Evolutionary conservation across 2,329 filamentous ascomycete genomes (phyloP).

Genomic region (Ascochyta koolunga): DNA sequence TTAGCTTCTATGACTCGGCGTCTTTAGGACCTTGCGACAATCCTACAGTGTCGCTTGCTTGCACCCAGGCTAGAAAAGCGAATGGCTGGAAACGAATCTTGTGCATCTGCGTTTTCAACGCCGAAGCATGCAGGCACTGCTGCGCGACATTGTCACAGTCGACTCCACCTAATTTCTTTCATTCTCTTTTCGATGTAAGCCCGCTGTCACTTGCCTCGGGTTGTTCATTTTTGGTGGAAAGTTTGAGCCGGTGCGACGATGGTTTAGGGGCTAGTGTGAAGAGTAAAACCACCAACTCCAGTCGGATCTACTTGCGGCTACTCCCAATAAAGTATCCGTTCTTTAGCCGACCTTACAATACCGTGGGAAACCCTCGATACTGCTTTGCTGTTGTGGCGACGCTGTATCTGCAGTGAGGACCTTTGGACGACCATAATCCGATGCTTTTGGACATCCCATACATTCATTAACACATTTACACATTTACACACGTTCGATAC

Average conservation of each 20-base stretch:
- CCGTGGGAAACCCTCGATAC: constrained; percentile 25
- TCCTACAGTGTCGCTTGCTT: constrained; percentile 3
- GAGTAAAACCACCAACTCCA: constrained; percentile 34
- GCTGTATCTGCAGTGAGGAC: constrained; percentile 24
- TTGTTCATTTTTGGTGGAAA: constrained; percentile 21
- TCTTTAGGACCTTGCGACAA: neutral
- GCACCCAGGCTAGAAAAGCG: neutral
- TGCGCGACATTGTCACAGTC: constrained; percentile 13
- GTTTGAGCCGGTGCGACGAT: constrained; percentile 32
- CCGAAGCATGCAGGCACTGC: neutral
- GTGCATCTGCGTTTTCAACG: neutral
- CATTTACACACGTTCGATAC: constrained; percentile 15
- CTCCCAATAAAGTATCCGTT: constrained; percentile 35
- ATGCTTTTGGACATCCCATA: constrained; percentile 19
- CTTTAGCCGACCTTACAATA: constrained; percentile 32
- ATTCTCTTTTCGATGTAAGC: constrained; percentile 6
- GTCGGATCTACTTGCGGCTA: constrained; percentile 26
- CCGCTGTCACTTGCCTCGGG: constrained; percentile 20
- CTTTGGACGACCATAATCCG: constrained; percentile 18
- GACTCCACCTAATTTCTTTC: constrained; percentile 13
- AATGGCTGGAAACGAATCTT: constrained; percentile 1
- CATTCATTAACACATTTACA: constrained; percentile 28
- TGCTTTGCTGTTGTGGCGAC: constrained; percentile 25
- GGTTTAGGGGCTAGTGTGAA: constrained; percentile 26
- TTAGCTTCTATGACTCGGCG: constrained; percentile 26